phyloP scores from a whole-genome alignment of 176 grass and related monocot genomes.

The Eragrostis nindensis region DNA sequence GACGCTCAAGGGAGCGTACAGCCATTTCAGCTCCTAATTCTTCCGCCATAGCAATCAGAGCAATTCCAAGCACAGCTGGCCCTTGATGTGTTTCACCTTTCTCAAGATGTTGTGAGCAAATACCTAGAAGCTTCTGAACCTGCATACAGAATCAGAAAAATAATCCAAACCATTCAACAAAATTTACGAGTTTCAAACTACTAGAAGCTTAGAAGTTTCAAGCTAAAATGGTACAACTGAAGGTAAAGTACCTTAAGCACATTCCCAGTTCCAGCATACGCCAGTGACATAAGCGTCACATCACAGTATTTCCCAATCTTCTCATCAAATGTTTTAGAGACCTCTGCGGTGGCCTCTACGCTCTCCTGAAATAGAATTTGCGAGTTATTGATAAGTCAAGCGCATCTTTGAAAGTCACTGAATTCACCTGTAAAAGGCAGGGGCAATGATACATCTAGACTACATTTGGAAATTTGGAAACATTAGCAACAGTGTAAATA shows the following conservation, averaged over 20 bases:
- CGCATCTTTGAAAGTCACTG: constrained; percentile 5
- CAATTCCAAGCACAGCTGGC: constrained; percentile 98
- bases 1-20: constrained; percentile 81
- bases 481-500: constrained; percentile 5
- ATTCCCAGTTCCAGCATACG: constrained; percentile 98
- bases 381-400: neutral
- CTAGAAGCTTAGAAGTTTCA: constrained; percentile 5
- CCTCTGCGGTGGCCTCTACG: constrained; percentile 88
- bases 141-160: constrained; percentile 40
- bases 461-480: constrained; percentile 37
- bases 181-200: neutral
- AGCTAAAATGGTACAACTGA: neutral
- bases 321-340: constrained; percentile 97
- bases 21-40: constrained; percentile 96
- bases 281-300: constrained; percentile 91
- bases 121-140: constrained; percentile 90
- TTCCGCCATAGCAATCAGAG: constrained; percentile 95
- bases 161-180: constrained; percentile 19
- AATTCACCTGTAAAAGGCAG: neutral
- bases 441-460: neutral
- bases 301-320: constrained; percentile 99
- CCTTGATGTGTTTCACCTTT: constrained; percentile 97
- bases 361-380: constrained; percentile 68
- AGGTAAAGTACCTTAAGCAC: constrained; percentile 80
- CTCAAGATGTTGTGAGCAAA: constrained; percentile 93